phyloP scores from a whole-genome alignment of 1,284 basidiomycete species.

The Irpex rosettiformis region DNA sequence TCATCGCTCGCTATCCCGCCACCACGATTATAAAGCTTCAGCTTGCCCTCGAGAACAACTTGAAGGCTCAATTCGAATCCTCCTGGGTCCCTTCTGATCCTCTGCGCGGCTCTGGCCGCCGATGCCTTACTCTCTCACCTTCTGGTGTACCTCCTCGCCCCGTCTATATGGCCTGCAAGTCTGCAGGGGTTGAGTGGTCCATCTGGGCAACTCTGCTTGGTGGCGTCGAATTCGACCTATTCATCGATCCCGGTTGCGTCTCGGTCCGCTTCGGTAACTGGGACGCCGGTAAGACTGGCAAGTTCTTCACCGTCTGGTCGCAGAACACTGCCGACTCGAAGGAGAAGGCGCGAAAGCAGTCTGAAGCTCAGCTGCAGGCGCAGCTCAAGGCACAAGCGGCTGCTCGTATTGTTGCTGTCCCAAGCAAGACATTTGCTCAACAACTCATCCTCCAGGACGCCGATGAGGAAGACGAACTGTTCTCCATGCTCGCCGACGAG shows the following conservation, averaged over 20 bases:
- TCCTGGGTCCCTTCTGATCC: constrained; percentile 65
- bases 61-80: constrained; percentile 60
- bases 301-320: constrained; percentile 62
- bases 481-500: constrained; percentile 69
- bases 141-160: constrained; percentile 60
- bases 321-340: constrained; percentile 31
- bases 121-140: constrained; percentile 73
- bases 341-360: constrained; percentile 20
- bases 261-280: constrained; percentile 54
- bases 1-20: constrained; percentile 51
- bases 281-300: constrained; percentile 34
- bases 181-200: constrained; percentile 69
- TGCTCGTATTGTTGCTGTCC: constrained; percentile 17
- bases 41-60: constrained; percentile 64
- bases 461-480: constrained; percentile 68
- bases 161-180: constrained; percentile 65
- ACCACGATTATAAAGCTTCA: constrained; percentile 64
- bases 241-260: constrained; percentile 73
- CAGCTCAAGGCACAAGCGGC: constrained; percentile 24
- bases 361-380: constrained; percentile 37
- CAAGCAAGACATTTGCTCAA: constrained; percentile 63
- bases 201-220: constrained; percentile 71
- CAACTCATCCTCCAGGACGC: constrained; percentile 63
- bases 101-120: constrained; percentile 61
- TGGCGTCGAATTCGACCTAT: constrained; percentile 68